Percentiles rank a stretch among this genome's conserved stretches.
These are phyloP conservation scores for Maudiozyma turicensis DNA, from an alignment of 805 yeast genomes.

Conservation along the genomic window DNA sequence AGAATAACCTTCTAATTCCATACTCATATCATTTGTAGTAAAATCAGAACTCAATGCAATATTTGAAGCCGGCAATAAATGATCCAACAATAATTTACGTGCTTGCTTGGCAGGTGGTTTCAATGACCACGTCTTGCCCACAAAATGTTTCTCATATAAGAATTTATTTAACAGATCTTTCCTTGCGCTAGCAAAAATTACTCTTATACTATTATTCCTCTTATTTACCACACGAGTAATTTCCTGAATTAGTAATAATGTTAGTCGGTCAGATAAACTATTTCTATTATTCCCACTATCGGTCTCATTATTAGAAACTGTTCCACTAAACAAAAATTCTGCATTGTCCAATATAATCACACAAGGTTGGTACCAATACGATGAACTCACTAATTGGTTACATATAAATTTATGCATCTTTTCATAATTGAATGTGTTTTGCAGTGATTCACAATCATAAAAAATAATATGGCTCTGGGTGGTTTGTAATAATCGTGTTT, in stretches of 20 bases:
- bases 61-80: slow-evolving; percentile 29
- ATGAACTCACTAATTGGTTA: slow-evolving; percentile 34
- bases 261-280: slow-evolving; percentile 46
- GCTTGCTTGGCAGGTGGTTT: slow-evolving; percentile 60
- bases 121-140: slow-evolving; percentile 53
- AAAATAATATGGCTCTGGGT: slow-evolving; percentile 35
- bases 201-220: slow-evolving; percentile 36
- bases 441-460: slow-evolving; percentile 43
- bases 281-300: slow-evolving; percentile 31
- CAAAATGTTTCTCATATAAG: slow-evolving; percentile 57
- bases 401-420: slow-evolving; percentile 35
- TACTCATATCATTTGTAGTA: slow-evolving; percentile 41
- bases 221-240: slow-evolving; percentile 31
- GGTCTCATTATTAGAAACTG: slow-evolving; percentile 34
- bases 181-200: slow-evolving; percentile 55
- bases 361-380: slow-evolving; percentile 73
- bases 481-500: slow-evolving; percentile 10
- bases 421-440: slow-evolving; percentile 17
- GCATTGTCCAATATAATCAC: slow-evolving; percentile 68
- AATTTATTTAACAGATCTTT: slow-evolving; percentile 55
- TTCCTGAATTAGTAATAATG: slow-evolving; percentile 47
- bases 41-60: slow-evolving; percentile 18
- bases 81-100: slow-evolving; percentile 39
- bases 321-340: slow-evolving; percentile 48
- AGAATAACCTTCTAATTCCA: slow-evolving; percentile 81